phyloP scores from a whole-genome alignment of 176 grass and related monocot genomes.

The Oryza meridionalis region DNA sequence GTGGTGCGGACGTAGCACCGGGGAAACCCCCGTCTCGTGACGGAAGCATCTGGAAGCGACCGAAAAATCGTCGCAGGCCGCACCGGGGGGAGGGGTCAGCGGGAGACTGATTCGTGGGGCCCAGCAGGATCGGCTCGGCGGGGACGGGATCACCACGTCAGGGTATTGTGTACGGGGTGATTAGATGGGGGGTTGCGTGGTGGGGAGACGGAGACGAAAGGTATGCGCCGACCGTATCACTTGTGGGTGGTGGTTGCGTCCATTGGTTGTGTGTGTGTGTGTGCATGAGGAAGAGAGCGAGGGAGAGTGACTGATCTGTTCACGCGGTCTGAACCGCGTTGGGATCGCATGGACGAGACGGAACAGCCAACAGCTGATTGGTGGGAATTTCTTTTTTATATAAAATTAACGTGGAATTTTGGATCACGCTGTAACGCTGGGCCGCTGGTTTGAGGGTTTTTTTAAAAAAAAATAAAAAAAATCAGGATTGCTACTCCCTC shows the following conservation, averaged over 20 bases:
- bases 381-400: background rate
- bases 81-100: no score
- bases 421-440: no score
- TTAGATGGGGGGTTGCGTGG: background rate
- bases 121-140: background rate
- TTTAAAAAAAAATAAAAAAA: no score
- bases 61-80: background rate
- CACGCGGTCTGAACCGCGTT: conserved; percentile 38
- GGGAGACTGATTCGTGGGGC: background rate
- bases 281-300: background rate
- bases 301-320: background rate
- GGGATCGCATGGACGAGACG: background rate
- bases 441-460: no score
- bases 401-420: no score
- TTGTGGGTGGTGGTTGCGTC: background rate
- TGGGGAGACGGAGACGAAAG: background rate
- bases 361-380: background rate
- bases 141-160: background rate
- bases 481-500: no score
- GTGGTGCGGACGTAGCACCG: background rate
- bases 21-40: background rate
- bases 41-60: conserved; percentile 11
- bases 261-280: background rate
- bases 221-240: background rate
- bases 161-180: background rate